Base-by-base conservation (phyloP, 345 rosid genomes). In the Corchorus capsularis region DNA sequence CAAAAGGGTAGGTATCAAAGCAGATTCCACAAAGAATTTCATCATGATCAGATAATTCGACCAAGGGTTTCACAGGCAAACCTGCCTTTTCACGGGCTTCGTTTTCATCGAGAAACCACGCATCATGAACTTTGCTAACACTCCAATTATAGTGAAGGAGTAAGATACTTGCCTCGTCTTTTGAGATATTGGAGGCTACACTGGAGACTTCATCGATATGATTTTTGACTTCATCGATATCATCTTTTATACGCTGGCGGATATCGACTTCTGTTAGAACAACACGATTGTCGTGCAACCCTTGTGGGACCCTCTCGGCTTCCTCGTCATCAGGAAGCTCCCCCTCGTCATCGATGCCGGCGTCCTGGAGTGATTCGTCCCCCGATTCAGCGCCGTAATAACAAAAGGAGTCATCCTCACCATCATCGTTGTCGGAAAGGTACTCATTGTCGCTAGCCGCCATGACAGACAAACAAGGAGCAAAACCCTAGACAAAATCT, bases 21-120 rank as follows among this genome's bases (percentile, higher is more conserved):
- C 87, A 84, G 47, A 82, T 77, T 43, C 69, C 65, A 37, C 87
- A 84, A 20, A 55, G 43, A 54, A 67, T 41, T 10, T 17, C 3
- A 34, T n/a, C 8, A 13, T 8, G 37, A 6, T 16, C 20, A 62
- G 54, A n/a, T n/a, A n/a, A n/a, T n/a, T n/a, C n/a, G n/a, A n/a
- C n/a, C n/a, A n/a, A n/a, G n/a, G n/a, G n/a, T n/a, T n/a, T n/a
- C n/a, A n/a, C n/a, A n/a, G n/a, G n/a, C n/a, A n/a, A n/a, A n/a
- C n/a, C n/a, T n/a, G n/a, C n/a, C 22, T n/a, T 57, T n/a, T 57
- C 22, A 4, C 63, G 63, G 63, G 5, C 41, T 39, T 39, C 5
- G 41, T 39, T 5, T n/a, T n/a, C n/a, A n/a, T n/a, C n/a, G n/a
- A 39, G 41, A 39, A 39, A 39, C 41, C 41, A 39, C 3, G 41